phyloP scores from a whole-genome alignment of 2,329 filamentous ascomycete genomes.

The Acephala macrosclerotiorum region DNA sequence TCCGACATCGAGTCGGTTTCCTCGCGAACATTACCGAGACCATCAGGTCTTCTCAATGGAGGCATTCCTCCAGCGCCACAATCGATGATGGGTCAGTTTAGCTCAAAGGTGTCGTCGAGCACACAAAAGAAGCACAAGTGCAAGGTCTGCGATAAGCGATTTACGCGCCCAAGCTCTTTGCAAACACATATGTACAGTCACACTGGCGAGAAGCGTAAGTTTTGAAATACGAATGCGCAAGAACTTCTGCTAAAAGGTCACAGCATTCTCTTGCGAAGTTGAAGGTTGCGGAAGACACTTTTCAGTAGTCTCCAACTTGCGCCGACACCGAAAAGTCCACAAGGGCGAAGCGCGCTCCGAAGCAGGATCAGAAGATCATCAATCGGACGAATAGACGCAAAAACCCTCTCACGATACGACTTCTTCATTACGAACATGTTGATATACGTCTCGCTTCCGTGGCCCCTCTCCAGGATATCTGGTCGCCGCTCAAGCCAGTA shows the following conservation, averaged over 20 bases:
- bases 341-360: slow-evolving; percentile 75
- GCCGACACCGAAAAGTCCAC: slow-evolving; percentile 95
- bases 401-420: not conserved
- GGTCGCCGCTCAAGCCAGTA: slow-evolving; percentile 14
- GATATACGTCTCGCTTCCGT: slow-evolving; percentile 16
- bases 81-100: slow-evolving; percentile 99
- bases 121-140: slow-evolving; percentile 99
- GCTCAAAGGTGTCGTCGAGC: slow-evolving; percentile 93
- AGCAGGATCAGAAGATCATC: slow-evolving; percentile 64
- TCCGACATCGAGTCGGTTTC: slow-evolving; percentile 85
- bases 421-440: slow-evolving; percentile 9
- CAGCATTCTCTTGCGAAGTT: slow-evolving; percentile 93
- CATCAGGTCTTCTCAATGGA: slow-evolving; percentile 70
- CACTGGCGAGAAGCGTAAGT: slow-evolving; percentile 95
- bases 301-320: slow-evolving; percentile 94
- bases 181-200: slow-evolving; percentile 99
- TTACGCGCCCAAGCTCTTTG: slow-evolving; percentile 90
- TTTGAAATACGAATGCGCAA: not conserved
- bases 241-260: slow-evolving; percentile 31
- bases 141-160: slow-evolving; percentile 98
- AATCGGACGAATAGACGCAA: slow-evolving; percentile 58
- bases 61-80: slow-evolving; percentile 81
- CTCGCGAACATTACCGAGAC: slow-evolving; percentile 84
- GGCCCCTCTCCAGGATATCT: slow-evolving; percentile 1
- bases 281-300: slow-evolving; percentile 96